Base-by-base conservation (phyloP, 2,329 filamentous ascomycete species). In the Trichophaea hybrida region DNA sequence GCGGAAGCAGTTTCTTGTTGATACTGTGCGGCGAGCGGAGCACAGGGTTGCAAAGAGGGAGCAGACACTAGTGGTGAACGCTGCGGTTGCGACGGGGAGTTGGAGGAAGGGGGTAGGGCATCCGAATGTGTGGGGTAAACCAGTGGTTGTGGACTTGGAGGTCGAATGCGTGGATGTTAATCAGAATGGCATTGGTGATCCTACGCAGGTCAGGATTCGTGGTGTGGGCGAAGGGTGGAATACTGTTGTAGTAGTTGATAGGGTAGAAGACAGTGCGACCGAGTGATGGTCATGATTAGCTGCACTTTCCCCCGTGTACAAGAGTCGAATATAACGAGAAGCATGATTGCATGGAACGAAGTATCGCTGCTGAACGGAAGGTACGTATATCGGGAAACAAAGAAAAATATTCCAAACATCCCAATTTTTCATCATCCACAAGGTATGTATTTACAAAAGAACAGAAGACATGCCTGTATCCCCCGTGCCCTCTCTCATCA, bases 11-110 rank as follows among this genome's bases (percentile, higher is more conserved):
- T 50, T 24, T n/a, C 24, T 32, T 52, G 53, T 61, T 15, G 57
- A 61, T 57, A 54, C 48, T 15, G 50, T 13, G 44, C 1, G 17
- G 40, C 6, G 51, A 57, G 4, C 52, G 59, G 33, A 58, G 56
- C 8, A 54, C 50, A 24, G 24, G 51, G 17, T 46, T 56, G 46
- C 40, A 1, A 55, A 57, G 32, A 44, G 60, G 7, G 58, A 48
- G 5, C 61, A 64, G 50, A 65, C 40, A 5, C 62, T 61, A n/a
- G 24, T 63, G 1, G 63, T 64, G 13, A 64, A 64, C 61, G 63
- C 63, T 2, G 59, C 61, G 5, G 49, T 61, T 44, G 59, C 52
- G 15, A 38, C 17, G 1, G 40, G 38, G n/a, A 43, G 55, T 6
- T 63, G 61, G 63, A 63, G 40, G 17, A 59, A 59, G 37, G 61